Evolutionary conservation across 2,329 filamentous ascomycete genomes (phyloP).

Genomic region (Neofusicoccum sp.): DNA sequence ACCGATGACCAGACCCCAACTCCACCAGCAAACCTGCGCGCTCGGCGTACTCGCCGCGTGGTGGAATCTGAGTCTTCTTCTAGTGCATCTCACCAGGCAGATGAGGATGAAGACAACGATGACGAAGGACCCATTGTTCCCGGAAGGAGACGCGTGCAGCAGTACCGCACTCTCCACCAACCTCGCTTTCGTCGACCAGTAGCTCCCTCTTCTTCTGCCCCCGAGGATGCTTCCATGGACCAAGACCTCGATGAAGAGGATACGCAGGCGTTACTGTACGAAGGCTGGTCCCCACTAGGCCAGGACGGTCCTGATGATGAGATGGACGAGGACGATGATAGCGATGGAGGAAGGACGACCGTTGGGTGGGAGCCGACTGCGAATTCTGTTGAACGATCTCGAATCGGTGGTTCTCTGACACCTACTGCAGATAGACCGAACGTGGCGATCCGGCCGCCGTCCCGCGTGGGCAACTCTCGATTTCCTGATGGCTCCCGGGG

Average conservation of each 20-base stretch:
- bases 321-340: conserved; percentile 42
- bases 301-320: conserved; percentile 40
- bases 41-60: conserved; percentile 37
- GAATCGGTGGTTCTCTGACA: conserved; percentile 50
- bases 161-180: conserved; percentile 30
- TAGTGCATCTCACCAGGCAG: conserved; percentile 36
- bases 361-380: conserved; percentile 49
- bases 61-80: conserved; percentile 44
- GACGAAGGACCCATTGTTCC: conserved; percentile 39
- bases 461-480: conserved; percentile 38
- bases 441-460: conserved; percentile 42
- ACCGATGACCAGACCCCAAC: conserved; percentile 36
- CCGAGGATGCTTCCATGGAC: conserved; percentile 34
- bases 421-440: conserved; percentile 50
- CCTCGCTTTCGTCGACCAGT: neutral
- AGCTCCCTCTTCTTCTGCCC: conserved; percentile 28
- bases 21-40: conserved; percentile 29
- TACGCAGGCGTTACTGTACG: conserved; percentile 38
- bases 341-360: conserved; percentile 47
- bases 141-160: conserved; percentile 32
- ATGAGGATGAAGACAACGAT: conserved; percentile 41
- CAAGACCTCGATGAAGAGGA: conserved; percentile 44
- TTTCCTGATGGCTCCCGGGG: conserved; percentile 40
- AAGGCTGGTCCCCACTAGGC: conserved; percentile 41
- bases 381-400: conserved; percentile 48